phyloP scores from a whole-genome alignment of 2,329 filamentous ascomycete species.

The Nigrospora osmanthi region DNA sequence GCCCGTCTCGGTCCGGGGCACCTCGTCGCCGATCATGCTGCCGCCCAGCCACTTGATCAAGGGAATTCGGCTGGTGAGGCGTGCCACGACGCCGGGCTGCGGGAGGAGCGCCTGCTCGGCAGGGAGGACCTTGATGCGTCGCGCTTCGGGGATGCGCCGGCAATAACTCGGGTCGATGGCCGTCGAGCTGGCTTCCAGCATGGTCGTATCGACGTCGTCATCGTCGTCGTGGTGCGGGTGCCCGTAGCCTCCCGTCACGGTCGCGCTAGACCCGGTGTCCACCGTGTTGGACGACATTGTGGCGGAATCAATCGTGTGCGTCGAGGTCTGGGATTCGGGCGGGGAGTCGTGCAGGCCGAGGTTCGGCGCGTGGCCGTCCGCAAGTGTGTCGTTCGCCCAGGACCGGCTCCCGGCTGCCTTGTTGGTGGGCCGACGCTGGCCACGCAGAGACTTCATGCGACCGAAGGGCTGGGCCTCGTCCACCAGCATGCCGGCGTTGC shows the following conservation, averaged over 20 bases:
- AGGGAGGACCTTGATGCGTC: conserved; percentile 56
- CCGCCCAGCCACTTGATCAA: conserved; percentile 65
- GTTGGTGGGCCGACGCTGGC: conserved; percentile 1
- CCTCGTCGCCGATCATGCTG: conserved; percentile 66
- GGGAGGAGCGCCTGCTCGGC: conserved; percentile 65
- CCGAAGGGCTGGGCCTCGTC: conserved; percentile 5
- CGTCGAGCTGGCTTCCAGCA: conserved; percentile 12
- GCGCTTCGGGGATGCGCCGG: conserved; percentile 59
- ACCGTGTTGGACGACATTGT: conserved; percentile 35
- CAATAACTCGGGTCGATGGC: conserved; percentile 39
- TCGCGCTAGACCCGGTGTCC: conserved; percentile 34
- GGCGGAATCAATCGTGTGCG: conserved; percentile 49
- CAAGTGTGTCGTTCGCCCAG: conserved; percentile 12
- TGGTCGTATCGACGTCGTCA: conserved; percentile 2
- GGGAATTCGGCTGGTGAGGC: conserved; percentile 57
- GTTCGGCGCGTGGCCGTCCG: conserved; percentile 6
- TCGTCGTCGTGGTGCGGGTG: conserved; percentile 1
- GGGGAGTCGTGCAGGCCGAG: conserved; percentile 29
- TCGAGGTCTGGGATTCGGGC: conserved; percentile 40
- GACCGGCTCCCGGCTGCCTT: not conserved
- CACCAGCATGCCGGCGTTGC: conserved; percentile 27
- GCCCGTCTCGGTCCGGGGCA: conserved; percentile 65
- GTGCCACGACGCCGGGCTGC: conserved; percentile 57
- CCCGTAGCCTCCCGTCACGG: conserved; percentile 27
- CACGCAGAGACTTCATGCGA: conserved; percentile 3